phyloP scores from a whole-genome alignment of 148 eudicot genomes.

The Camellia lanceoleosa region DNA sequence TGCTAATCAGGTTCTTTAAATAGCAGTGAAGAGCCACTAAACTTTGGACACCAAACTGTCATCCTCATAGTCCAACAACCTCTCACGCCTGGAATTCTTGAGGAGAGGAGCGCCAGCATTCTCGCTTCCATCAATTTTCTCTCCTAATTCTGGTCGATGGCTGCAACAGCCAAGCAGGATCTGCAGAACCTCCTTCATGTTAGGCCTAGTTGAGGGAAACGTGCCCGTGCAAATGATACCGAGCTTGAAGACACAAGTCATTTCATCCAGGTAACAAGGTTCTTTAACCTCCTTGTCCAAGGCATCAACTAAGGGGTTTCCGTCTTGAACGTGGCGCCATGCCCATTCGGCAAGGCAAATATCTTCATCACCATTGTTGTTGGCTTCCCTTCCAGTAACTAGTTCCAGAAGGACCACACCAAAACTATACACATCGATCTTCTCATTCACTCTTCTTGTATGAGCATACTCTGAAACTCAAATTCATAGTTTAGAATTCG shows the following conservation, averaged over 20 bases:
- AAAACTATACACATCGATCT: constrained; percentile 18
- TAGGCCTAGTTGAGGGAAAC: constrained; percentile 12
- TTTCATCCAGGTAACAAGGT: constrained; percentile 8
- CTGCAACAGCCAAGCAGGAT: background rate
- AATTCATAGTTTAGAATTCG: too few relatives aligned
- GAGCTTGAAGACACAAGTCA: constrained; percentile 9
- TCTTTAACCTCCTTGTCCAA: constrained; percentile 16
- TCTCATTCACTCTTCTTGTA: constrained; percentile 8
- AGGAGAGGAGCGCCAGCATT: background rate
- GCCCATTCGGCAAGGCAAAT: constrained; percentile 13
- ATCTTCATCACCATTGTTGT: background rate
- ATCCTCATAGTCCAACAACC: background rate
- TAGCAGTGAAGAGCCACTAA: background rate
- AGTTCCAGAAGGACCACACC: constrained; percentile 19
- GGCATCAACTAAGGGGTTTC: constrained; percentile 6
- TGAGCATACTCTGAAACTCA: constrained; percentile 15
- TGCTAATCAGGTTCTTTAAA: too few relatives aligned
- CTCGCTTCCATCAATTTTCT: background rate
- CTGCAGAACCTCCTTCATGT: constrained; percentile 5
- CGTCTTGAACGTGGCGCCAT: constrained; percentile 8
- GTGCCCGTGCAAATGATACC: constrained; percentile 7
- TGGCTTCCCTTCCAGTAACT: constrained; percentile 15
- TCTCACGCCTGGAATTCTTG: background rate
- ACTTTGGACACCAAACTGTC: background rate
- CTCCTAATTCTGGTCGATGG: background rate